These are phyloP conservation scores for Hibiscus tridactylites DNA, from an alignment of 345 rosid genomes.

Conservation along the genomic window DNA sequence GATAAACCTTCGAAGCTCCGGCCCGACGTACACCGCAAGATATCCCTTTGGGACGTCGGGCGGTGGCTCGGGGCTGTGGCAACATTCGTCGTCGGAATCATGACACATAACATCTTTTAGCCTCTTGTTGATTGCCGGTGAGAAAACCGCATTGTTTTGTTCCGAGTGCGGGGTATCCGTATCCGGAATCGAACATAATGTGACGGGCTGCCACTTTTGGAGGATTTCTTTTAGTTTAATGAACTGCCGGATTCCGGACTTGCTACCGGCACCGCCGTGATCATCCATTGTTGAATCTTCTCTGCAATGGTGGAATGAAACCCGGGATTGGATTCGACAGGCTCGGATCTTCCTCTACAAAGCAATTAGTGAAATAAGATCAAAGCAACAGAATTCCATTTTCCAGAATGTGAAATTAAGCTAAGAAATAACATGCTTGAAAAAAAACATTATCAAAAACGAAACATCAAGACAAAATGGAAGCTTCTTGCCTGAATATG, in stretches of 20 bases:
- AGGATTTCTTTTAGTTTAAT: constrained; percentile 77
- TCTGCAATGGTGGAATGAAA: constrained; percentile 14
- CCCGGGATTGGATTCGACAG: constrained; percentile 21
- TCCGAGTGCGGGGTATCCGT: constrained; percentile 11
- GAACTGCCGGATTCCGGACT: constrained; percentile 73
- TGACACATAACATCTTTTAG: constrained; percentile 28
- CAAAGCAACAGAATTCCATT: neutral
- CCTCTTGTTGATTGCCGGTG: constrained; percentile 47
- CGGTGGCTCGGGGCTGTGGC: constrained; percentile 65
- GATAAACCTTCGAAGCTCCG: constrained; percentile 87
- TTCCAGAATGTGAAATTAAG: neutral
- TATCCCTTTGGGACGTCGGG: constrained; percentile 87
- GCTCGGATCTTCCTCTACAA: constrained; percentile 37
- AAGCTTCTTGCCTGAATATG: neutral
- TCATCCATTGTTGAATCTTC: constrained; percentile 51
- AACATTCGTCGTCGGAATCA: constrained; percentile 84
- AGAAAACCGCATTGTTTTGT: constrained; percentile 23
- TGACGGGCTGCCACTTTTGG: constrained; percentile 83
- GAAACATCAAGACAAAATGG: constrained; percentile 5
- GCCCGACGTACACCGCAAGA: constrained; percentile 86
- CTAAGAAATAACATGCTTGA: neutral
- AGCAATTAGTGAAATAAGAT: neutral
- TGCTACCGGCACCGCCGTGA: constrained; percentile 37
- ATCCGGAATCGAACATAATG: constrained; percentile 37
- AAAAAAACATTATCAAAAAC: neutral